Evolutionary conservation across 2,329 filamentous ascomycete genomes (phyloP).

Genomic region (Penicillium verrucosum): DNA sequence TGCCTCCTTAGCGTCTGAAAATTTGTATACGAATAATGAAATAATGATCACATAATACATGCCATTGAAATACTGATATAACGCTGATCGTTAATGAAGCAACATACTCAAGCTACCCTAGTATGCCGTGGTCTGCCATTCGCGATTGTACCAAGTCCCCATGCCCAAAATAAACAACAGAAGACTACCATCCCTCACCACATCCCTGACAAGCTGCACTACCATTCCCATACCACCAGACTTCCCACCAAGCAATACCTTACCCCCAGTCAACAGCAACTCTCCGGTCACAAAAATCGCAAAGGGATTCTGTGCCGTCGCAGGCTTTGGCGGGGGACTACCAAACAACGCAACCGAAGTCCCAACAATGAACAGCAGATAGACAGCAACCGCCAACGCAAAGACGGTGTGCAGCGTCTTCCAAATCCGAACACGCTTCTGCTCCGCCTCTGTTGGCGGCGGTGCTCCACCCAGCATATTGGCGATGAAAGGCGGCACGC

Average conservation of each 20-base stretch:
- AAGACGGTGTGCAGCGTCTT: conserved; percentile 58
- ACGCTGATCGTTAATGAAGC: conserved; percentile 5
- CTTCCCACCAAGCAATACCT: conserved; percentile 32
- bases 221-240: conserved; percentile 31
- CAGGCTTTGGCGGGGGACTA: conserved; percentile 42
- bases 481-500: conserved; percentile 40
- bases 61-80: conserved; percentile 4
- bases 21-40: conserved; percentile 3
- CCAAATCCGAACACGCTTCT: conserved; percentile 47
- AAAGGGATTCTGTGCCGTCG: conserved; percentile 46
- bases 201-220: conserved; percentile 39
- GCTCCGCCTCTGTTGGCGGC: conserved; percentile 37
- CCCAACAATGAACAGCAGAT: conserved; percentile 44
- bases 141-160: conserved; percentile 41
- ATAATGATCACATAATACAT: background rate
- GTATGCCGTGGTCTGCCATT: conserved; percentile 24
- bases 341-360: conserved; percentile 40
- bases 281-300: conserved; percentile 48
- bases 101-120: background rate
- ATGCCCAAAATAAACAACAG: conserved; percentile 46
- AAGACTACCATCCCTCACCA: conserved; percentile 45
- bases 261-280: conserved; percentile 39
- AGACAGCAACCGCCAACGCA: conserved; percentile 54
- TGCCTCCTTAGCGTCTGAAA: background rate
- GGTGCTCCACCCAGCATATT: conserved; percentile 39